Percentiles rank a stretch among this genome's conserved stretches.
Evolutionary conservation across 331 rosid genomes (phyloP).

Genomic region (Acacia concinna): DNA sequence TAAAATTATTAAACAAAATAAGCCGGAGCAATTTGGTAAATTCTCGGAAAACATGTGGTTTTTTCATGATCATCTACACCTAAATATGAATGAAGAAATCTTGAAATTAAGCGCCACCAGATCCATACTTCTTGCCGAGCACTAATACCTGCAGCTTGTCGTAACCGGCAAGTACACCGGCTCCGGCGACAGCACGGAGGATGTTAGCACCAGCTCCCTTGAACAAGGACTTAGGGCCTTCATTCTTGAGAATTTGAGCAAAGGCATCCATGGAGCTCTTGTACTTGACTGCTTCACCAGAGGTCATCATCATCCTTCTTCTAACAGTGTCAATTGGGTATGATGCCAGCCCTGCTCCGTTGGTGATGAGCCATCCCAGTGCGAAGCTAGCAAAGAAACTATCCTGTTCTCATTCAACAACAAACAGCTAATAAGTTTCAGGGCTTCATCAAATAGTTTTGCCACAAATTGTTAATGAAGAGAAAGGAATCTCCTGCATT

Average conservation of each 20-base stretch:
- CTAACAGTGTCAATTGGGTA: conserved; percentile 93
- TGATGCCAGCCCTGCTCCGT: conserved; percentile 92
- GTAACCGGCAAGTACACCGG: conserved; percentile 96
- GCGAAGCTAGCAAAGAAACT: conserved; percentile 95
- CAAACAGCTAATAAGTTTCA: background rate
- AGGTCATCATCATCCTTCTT: conserved; percentile 99
- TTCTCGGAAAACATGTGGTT: conserved; percentile 51
- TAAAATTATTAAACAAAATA: conserved; percentile 66
- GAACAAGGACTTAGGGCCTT: conserved; percentile 86
- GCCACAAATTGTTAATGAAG: background rate
- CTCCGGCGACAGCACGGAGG: conserved; percentile 90
- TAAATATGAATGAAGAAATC: background rate
- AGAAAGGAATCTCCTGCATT: background rate
- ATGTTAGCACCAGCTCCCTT: conserved; percentile 99
- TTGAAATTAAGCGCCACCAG: conserved; percentile 64
- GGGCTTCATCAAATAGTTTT: background rate
- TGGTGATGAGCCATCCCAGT: conserved; percentile 95
- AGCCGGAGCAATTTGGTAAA: conserved; percentile 52
- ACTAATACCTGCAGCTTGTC: conserved; percentile 82
- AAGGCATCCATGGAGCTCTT: conserved; percentile 85
- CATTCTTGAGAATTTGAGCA: conserved; percentile 74
- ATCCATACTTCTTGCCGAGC: conserved; percentile 88
- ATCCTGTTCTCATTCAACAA: conserved; percentile 46
- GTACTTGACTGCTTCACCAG: conserved; percentile 98
- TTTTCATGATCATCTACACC: conserved; percentile 80